Conservation (phyloP, 2,329 filamentous ascomycete species). For the Dryadomyces sulphureus region DNA sequence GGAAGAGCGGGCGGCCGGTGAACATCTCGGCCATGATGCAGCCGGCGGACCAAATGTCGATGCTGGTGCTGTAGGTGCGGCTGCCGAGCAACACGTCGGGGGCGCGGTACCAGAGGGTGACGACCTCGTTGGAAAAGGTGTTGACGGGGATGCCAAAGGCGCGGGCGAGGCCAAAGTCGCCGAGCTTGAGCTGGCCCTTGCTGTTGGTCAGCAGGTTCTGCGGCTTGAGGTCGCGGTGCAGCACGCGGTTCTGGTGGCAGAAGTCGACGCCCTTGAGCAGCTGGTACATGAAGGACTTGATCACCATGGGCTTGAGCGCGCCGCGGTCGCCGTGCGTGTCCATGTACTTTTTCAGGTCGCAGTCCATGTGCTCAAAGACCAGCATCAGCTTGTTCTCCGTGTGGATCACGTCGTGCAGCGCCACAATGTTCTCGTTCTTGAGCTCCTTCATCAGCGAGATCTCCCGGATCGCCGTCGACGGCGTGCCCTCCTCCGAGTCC, state of each 20-base stretch:
- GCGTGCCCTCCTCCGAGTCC: constrained; percentile 94
- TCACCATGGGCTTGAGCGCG: constrained; percentile 73
- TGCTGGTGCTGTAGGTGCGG: constrained; percentile 97
- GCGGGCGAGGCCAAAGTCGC: constrained; percentile 84
- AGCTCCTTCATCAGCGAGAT: constrained; percentile 99
- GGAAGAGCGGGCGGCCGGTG: constrained; percentile 87
- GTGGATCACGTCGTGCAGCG: constrained; percentile 95
- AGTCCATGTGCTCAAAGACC: constrained; percentile 98
- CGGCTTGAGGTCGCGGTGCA: constrained; percentile 90
- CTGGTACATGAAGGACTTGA: constrained; percentile 99
- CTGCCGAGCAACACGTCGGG: constrained; percentile 90
- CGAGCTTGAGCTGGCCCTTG: constrained; percentile 80
- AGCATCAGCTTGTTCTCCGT: constrained; percentile 99
- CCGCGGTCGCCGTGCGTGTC: constrained; percentile 82
- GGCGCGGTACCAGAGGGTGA: constrained; percentile 94
- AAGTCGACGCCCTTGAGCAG: constrained; percentile 91
- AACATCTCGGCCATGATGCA: constrained; percentile 99
- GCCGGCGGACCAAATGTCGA: constrained; percentile 97
- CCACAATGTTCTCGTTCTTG: constrained; percentile 97
- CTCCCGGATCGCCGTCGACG: constrained; percentile 92
- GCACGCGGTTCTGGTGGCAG: constrained; percentile 91
- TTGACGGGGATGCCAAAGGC: constrained; percentile 97
- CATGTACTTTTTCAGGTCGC: constrained; percentile 98
- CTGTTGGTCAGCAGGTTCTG: constrained; percentile 93
- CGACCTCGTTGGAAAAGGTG: constrained; percentile 95